Base-by-base conservation (phyloP, 331 rosid genomes). In the Cydonia oblonga region DNA sequence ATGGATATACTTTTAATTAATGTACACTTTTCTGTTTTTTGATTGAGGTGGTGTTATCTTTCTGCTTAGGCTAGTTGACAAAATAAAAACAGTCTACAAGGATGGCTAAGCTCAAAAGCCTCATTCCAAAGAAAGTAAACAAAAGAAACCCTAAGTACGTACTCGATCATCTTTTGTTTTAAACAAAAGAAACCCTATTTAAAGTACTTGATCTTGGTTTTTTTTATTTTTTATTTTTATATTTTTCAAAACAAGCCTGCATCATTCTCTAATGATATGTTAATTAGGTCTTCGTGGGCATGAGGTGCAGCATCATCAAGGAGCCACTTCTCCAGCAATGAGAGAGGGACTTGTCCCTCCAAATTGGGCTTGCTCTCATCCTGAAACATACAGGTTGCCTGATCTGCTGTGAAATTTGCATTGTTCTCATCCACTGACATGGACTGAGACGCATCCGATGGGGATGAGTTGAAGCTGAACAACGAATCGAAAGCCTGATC, bases 271-370 rank as follows among this genome's bases (percentile, higher is more conserved):
- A 92, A 49, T 23, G 96, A 79, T 84, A 85, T 77, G 75, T 79
- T 73, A 24, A 86, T 69, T 5, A 90, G 82, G 80, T 90, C 86
- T 28, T 85, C 92, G 49, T 89, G 85, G 54, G 81, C 83, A 5
- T 86, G 86, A 76, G 81, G 77, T 1, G 87, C 76, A 0, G 76
- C 86, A 51, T 93, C 98, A 57, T 93, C 97, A 56, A 87, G 81
- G 0, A 93, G 89, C 98, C 98, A 93, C 60, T 86, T 87, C 86
- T 93, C 98, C 14, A 90, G 72, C 73, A 90, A 57, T 9, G 84
- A 80, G 57, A 93, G 84, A 75, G 98, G 98, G 9, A 87, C 87
- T 20, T 74, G 86, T 1, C 70, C 40, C 56, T 81, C 85, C 60
- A 28, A 68, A 30, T 53, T 52, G 1, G 83, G 85, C 75, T 86